These are phyloP conservation scores for Tremella yokohamensis DNA, from an alignment of 768 basidiomycete species.

Conservation along the genomic window DNA sequence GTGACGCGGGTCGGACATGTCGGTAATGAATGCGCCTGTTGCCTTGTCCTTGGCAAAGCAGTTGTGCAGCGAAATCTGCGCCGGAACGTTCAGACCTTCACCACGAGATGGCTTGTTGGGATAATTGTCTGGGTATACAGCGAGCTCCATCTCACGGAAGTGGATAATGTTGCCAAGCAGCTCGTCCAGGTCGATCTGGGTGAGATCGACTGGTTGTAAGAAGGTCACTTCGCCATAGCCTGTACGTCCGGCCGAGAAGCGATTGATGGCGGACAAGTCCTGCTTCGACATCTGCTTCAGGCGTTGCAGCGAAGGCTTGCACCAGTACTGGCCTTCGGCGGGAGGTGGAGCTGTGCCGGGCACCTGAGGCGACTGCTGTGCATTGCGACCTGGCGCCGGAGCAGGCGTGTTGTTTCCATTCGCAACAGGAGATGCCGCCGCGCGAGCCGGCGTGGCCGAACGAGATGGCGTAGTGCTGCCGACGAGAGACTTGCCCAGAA, in stretches of 20 bases:
- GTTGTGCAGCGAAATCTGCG: constrained; percentile 67
- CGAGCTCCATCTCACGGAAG: constrained; percentile 87
- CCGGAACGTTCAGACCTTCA: constrained; percentile 82
- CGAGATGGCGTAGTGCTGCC: constrained; percentile 11
- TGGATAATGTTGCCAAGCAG: constrained; percentile 81
- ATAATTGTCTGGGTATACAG: constrained; percentile 85
- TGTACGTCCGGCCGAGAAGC: constrained; percentile 81
- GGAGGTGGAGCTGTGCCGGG: constrained; percentile 34
- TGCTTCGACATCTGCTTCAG: constrained; percentile 70
- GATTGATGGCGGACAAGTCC: constrained; percentile 67
- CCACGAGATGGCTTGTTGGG: constrained; percentile 83
- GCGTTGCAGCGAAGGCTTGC: constrained; percentile 69
- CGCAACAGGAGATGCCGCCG: neutral
- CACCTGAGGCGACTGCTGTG: constrained; percentile 16
- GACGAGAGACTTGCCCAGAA: constrained; percentile 37
- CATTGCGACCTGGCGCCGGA: neutral
- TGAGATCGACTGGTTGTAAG: constrained; percentile 75
- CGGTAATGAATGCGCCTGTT: constrained; percentile 82
- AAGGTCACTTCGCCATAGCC: constrained; percentile 85
- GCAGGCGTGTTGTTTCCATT: neutral
- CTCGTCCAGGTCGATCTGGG: constrained; percentile 72
- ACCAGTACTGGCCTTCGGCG: constrained; percentile 83
- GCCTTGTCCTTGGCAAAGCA: constrained; percentile 92
- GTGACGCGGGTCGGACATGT: constrained; percentile 67
- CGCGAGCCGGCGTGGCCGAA: constrained; percentile 28